Percentiles rank a stretch among this genome's conserved stretches.
Evolutionary conservation across 192 early-diverging fungal species (phyloP).

Genomic region (Allomyces arbusculus): DNA sequence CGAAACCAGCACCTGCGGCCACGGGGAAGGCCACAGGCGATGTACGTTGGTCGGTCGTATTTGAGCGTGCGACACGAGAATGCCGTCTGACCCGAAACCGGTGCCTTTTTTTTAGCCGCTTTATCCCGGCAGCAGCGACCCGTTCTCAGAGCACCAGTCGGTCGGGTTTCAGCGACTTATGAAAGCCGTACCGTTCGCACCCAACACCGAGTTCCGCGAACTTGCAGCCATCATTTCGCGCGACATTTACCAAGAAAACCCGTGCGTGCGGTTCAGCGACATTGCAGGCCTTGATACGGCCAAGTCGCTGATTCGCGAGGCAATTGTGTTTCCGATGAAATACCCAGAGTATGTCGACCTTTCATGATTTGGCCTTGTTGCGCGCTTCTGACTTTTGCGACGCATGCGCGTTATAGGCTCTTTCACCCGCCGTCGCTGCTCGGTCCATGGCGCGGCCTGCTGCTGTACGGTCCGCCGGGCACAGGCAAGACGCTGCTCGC

Average conservation of each 20-base stretch:
- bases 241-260: conserved; percentile 29
- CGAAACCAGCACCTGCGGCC: too few relatives aligned
- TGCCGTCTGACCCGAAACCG: too few relatives aligned
- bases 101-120: too few relatives aligned
- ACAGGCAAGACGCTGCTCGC: conserved; percentile 27
- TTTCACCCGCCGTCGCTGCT: conserved; percentile 8
- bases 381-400: too few relatives aligned
- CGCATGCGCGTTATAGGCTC: neutral
- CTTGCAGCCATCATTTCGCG: conserved; percentile 24
- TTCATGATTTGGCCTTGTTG: neutral
- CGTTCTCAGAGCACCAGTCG: neutral
- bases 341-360: neutral
- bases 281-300: conserved; percentile 24
- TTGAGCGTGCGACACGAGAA: too few relatives aligned
- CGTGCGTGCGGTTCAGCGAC: conserved; percentile 22
- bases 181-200: conserved; percentile 27
- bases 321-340: conserved; percentile 24
- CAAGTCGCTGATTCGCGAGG: conserved; percentile 27
- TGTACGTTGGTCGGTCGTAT: too few relatives aligned
- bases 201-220: conserved; percentile 20
- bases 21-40: too few relatives aligned
- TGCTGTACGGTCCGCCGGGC: conserved; percentile 35
- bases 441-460: conserved; percentile 30
- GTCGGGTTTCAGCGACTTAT: conserved; percentile 12
- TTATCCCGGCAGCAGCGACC: too few relatives aligned